Evolutionary conservation across 108 stramenopile species (phyloP), one percentile per base, ranked within the genome.

Genomic region (Skeletonema potamos): DNA sequence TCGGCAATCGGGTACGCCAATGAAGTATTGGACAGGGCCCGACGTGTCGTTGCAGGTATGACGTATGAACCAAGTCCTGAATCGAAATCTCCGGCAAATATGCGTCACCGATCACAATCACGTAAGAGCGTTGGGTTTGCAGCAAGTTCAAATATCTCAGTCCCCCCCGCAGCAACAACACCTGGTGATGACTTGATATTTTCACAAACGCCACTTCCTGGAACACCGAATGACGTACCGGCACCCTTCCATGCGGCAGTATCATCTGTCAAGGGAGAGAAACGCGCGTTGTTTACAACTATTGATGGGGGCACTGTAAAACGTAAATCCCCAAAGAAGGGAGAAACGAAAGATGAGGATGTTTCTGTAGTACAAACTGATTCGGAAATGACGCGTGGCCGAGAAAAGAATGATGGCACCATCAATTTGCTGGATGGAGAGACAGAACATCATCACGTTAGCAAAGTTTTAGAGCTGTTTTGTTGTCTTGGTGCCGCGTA

Each of bases 401-500:
- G 6, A 33, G 69, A 29, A 64, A 30, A 24, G 22, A 39, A 30
- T 29, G 64, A 80, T 46, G 64, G 65, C 15, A 73, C 80, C 29
- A 39, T 72, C 55, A 39, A 74, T 10, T 81, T 51, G 48, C 37
- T 66, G 24, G 64, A 77, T 48, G 39, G 10, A 24, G 46, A 18
- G 62, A 66, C 64, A 9, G 69, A 70, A 27, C 51, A 41, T 37
- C 56, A 54, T 30, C 63, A 30, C 54, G 78, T 79, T 27, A 62
- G 68, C 60, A 64, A 74, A 43, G 55, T 88, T 57, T 62, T 91
- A 29, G 76, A 88, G 79, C 36, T 88, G 39, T 36, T 91, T 1
- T 86, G 87, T 48, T 33, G 79, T 36, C 48, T 87, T 57, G 90
- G 90, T 51, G 83, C 85, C 24, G 87, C 85, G 30, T 84, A 91